Percentiles rank a stretch among this genome's conserved stretches.
Evolutionary conservation across 192 early-diverging fungal species (phyloP).

Genomic region (Mortierella alpina): DNA sequence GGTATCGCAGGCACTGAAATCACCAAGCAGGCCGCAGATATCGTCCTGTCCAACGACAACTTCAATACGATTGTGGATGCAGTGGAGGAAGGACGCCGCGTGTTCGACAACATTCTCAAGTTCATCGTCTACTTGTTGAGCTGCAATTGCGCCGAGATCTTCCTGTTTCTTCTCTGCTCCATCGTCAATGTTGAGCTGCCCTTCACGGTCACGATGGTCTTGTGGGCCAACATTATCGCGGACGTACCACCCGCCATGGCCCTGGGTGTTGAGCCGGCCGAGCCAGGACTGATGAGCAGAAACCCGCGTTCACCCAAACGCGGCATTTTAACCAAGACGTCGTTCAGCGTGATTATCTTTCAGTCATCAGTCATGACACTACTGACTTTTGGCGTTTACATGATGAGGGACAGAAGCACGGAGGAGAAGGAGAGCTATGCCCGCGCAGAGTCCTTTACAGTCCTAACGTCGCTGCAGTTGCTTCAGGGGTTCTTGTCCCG

Average conservation of each 20-base stretch:
- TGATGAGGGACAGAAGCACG: slow-evolving; percentile 51
- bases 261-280: slow-evolving; percentile 88
- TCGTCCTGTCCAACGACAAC: slow-evolving; percentile 94
- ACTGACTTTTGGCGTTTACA: slow-evolving; percentile 70
- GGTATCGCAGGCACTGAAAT: slow-evolving; percentile 95
- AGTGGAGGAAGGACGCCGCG: slow-evolving; percentile 90
- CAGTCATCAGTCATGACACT: slow-evolving; percentile 80
- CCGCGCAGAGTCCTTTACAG: slow-evolving; percentile 71
- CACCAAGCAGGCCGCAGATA: slow-evolving; percentile 97
- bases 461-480: slow-evolving; percentile 89
- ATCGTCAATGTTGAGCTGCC: slow-evolving; percentile 79
- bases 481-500: slow-evolving; percentile 88
- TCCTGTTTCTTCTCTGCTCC: slow-evolving; percentile 82
- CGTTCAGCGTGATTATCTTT: slow-evolving; percentile 63
- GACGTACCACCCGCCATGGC: slow-evolving; percentile 96
- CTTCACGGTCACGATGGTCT: slow-evolving; percentile 92
- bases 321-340: slow-evolving; percentile 73
- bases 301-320: slow-evolving; percentile 78
- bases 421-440: slow-evolving; percentile 46
- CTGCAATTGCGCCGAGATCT: slow-evolving; percentile 95
- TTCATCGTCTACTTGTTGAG: slow-evolving; percentile 93
- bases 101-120: slow-evolving; percentile 98
- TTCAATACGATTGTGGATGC: slow-evolving; percentile 94
- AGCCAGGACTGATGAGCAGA: slow-evolving; percentile 85
- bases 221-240: slow-evolving; percentile 97